phyloP scores from a whole-genome alignment of 176 grass and related monocot species.

The Tillandsia fasciculata region DNA sequence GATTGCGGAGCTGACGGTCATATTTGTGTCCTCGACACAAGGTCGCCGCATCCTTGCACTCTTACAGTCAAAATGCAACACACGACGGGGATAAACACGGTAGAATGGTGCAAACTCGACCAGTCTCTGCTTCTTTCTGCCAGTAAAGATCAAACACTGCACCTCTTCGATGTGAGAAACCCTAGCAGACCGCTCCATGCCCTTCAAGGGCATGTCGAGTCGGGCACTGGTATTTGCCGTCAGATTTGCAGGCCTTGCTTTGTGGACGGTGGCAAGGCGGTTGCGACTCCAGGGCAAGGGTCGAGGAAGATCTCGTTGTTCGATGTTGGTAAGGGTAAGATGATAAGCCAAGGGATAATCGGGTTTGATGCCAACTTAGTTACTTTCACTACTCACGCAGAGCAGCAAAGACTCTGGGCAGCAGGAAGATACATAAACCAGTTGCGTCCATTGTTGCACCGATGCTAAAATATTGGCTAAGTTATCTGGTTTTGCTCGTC shows the following conservation, averaged over 20 bases:
- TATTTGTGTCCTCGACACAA: no score
- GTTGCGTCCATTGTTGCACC: neutral
- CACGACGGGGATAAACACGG: no score
- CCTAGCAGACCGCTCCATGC: no score
- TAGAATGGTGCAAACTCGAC: no score
- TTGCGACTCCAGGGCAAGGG: constrained; percentile 9
- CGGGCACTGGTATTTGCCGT: neutral
- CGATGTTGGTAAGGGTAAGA: no score
- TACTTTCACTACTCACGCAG: neutral
- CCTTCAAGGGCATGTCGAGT: constrained; percentile 1
- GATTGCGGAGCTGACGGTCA: no score
- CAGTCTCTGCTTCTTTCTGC: no score
- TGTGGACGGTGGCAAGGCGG: constrained; percentile 2
- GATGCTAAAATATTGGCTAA: neutral
- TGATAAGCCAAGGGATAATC: constrained; percentile 15
- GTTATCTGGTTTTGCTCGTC: neutral
- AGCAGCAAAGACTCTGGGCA: constrained; percentile 11
- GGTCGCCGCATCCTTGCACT: no score
- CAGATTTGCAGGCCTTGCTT: constrained; percentile 11
- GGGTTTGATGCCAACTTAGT: constrained; percentile 1
- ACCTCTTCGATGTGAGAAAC: no score
- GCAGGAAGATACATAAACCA: constrained; percentile 5
- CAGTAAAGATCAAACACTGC: no score
- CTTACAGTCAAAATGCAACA: no score
- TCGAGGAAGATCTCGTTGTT: no score